These are phyloP conservation scores for Pisolithus marmoratus DNA, from an alignment of 768 basidiomycete genomes.

Conservation along the genomic window DNA sequence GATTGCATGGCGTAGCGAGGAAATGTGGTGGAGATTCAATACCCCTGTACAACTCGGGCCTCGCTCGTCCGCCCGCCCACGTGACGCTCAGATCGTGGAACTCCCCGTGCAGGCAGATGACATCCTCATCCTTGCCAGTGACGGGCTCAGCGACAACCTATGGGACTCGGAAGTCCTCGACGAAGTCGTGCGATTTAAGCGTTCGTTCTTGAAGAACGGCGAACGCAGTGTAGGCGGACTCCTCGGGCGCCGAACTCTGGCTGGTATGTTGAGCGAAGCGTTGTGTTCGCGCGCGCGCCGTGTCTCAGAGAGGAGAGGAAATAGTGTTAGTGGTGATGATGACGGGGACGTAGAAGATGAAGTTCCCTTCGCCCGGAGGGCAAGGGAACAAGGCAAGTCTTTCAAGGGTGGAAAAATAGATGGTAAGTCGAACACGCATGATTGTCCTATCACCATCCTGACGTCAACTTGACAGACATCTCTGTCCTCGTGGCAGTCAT, in stretches of 20 bases:
- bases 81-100: conserved; percentile 63
- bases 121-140: conserved; percentile 75
- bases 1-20: conserved; percentile 81
- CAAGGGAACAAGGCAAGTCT: conserved; percentile 62
- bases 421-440: conserved; percentile 39
- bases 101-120: conserved; percentile 67
- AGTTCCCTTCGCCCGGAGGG: conserved; percentile 81
- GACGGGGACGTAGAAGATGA: conserved; percentile 38
- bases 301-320: conserved; percentile 50
- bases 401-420: conserved; percentile 84
- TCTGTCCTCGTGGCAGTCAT: conserved; percentile 64
- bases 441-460: neutral
- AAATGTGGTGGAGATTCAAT: conserved; percentile 89
- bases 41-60: conserved; percentile 64
- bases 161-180: conserved; percentile 88
- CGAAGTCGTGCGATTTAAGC: conserved; percentile 61
- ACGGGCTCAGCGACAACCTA: conserved; percentile 80
- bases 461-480: conserved; percentile 41
- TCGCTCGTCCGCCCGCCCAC: conserved; percentile 52
- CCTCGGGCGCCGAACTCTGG: conserved; percentile 49
- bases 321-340: conserved; percentile 18
- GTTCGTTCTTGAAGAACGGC: conserved; percentile 27
- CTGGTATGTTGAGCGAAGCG: conserved; percentile 72
- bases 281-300: conserved; percentile 71
- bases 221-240: conserved; percentile 15